Percentiles rank a stretch among this genome's conserved stretches.
Evolutionary conservation across 495 filamentous ascomycete genomes (phyloP).

Genomic region (Parachaetomium inaequale): DNA sequence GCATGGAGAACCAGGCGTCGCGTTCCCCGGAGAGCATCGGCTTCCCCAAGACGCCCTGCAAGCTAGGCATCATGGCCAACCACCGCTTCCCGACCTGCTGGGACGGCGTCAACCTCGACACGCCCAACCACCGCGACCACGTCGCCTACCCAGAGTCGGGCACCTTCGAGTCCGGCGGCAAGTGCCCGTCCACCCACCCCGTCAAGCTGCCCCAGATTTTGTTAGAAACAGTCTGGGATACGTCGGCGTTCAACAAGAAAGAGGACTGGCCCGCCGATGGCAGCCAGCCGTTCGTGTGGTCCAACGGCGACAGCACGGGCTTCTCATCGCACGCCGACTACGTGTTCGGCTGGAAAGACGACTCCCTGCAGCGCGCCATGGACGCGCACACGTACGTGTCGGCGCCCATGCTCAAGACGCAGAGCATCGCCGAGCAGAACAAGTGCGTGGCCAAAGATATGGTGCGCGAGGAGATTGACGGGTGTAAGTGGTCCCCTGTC

Average conservation of each 20-base stretch:
- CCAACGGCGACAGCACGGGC: slow-evolving; percentile 38
- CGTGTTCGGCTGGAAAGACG: slow-evolving; percentile 43
- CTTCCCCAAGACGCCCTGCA: slow-evolving; percentile 37
- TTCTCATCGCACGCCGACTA: slow-evolving; percentile 44
- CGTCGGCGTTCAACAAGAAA: slow-evolving; percentile 36
- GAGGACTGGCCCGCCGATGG: slow-evolving; percentile 42
- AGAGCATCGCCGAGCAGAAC: slow-evolving; percentile 39
- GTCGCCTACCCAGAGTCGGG: slow-evolving; percentile 39
- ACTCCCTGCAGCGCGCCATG: slow-evolving; percentile 40
- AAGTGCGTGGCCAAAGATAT: slow-evolving; percentile 32
- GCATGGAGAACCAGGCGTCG: slow-evolving; percentile 32
- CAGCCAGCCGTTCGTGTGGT: slow-evolving; percentile 48
- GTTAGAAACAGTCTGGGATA: slow-evolving; percentile 43
- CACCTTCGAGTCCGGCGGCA: slow-evolving; percentile 32
- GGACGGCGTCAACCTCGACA: slow-evolving; percentile 35
- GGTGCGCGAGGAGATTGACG: slow-evolving; percentile 40
- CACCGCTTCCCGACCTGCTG: slow-evolving; percentile 38
- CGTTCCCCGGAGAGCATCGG: slow-evolving; percentile 35
- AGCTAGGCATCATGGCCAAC: slow-evolving; percentile 41
- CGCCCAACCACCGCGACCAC: slow-evolving; percentile 40
- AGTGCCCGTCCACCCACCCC: slow-evolving; percentile 35
- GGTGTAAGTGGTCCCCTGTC: slow-evolving; percentile 25
- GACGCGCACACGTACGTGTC: slow-evolving; percentile 40
- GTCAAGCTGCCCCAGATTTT: slow-evolving; percentile 40
- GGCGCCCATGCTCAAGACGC: slow-evolving; percentile 37